These are phyloP conservation scores for Trichosanthes truncata DNA, from an alignment of 306 rosid genomes.

Conservation along the genomic window DNA sequence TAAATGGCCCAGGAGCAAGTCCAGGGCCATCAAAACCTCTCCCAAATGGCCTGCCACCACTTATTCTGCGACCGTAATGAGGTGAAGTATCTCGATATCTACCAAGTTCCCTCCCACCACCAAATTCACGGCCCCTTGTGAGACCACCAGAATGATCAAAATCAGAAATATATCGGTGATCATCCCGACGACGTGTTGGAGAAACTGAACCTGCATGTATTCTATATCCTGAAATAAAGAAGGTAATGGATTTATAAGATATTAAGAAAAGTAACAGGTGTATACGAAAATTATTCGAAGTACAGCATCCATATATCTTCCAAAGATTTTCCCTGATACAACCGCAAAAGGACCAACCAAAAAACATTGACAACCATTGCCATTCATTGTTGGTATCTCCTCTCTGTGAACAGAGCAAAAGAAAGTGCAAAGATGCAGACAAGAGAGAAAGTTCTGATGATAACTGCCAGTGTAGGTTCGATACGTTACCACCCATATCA, in stretches of 20 bases:
- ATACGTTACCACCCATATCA: conserved; percentile 18
- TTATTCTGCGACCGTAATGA: conserved; percentile 54
- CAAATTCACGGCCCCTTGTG: conserved; percentile 51
- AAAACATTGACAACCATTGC: conserved; percentile 32
- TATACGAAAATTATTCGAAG: conserved; percentile 15
- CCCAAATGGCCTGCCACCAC: conserved; percentile 58
- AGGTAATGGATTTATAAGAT: conserved; percentile 33
- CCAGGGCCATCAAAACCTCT: conserved; percentile 63
- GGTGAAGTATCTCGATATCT: conserved; percentile 73
- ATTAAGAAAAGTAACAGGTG: conserved; percentile 22
- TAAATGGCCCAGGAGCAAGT: conserved; percentile 43
- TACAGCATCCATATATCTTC: conserved; percentile 22
- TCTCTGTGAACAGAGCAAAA: conserved; percentile 24
- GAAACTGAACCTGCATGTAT: conserved; percentile 83
- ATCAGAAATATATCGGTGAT: conserved; percentile 50
- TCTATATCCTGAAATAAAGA: conserved; percentile 88
- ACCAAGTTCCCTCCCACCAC: conserved; percentile 52
- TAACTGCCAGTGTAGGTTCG: conserved; percentile 28
- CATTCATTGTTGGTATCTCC: conserved; percentile 42
- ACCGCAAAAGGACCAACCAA: conserved; percentile 36
- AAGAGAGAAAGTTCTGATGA: conserved; percentile 27
- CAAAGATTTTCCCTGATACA: conserved; percentile 30
- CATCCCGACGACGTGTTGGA: conserved; percentile 65
- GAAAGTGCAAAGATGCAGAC: conserved; percentile 18
- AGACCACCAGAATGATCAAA: conserved; percentile 31